Base-by-base conservation (phyloP, 495 filamentous ascomycete genomes). In the Trichoderma virens region DNA sequence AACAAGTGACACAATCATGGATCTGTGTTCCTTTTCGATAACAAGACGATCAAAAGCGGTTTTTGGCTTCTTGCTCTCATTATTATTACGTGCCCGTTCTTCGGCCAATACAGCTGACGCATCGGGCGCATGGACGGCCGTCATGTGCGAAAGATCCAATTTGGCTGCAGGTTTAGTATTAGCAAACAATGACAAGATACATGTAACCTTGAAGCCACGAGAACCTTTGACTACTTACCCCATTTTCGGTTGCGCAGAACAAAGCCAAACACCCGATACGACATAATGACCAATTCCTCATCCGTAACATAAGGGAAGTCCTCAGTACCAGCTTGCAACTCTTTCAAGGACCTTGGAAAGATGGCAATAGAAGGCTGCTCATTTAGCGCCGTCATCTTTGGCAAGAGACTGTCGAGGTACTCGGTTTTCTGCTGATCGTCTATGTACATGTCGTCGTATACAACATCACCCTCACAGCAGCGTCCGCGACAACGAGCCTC, bases 211-310 rank as follows among this genome's bases (percentile, higher is more conserved):
- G n/a, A 35, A 35, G 34, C 34, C 41, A 1, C n/a, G 2, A n/a
- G n/a, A n/a, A n/a, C n/a, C n/a, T n/a, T n/a, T n/a, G n/a, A n/a
- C 14, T 20, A 51, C 66, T 35, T 38, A 72, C 72, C 71, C 78
- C 76, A 80, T 67, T 72, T 76, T 14, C 78, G 72, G 38, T 64
- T 75, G 9, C 75, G 70, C 27, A 80, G 66, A 7, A 73, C 66
- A 60, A 79, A 79, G 0, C 69, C 78, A 61, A 74, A 75, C 2
- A 79, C 71, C 2, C 69, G 64, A n/a, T 72, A 70, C 0, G 77
- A 71, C 47, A 80, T 66, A 4, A 79, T 71, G 3, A 71, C 2
- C 30, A 71, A 39, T 13, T 76, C 59, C 1, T 75, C 68, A 1
- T 73, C 67, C 16, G 43, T 54, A 23, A 71, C 60, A 18, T 0